Base-by-base conservation (phyloP, 2,329 filamentous ascomycete species). In the Aureobasidium zeae region DNA sequence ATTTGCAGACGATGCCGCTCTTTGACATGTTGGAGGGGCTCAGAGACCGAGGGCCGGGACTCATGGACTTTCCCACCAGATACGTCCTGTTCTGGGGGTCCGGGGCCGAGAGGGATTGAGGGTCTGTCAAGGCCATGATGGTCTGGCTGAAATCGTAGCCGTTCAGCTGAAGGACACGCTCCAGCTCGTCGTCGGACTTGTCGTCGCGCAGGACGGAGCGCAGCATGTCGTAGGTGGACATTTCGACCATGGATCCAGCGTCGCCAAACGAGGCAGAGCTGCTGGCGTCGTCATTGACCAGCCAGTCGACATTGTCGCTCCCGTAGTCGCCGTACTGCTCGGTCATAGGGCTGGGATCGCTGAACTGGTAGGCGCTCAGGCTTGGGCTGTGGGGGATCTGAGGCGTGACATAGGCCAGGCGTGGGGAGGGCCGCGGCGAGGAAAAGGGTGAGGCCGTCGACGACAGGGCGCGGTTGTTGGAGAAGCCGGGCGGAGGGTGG, bases 161-260 rank as follows among this genome's bases (percentile, higher is more conserved):
- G 60, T 95, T 89, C 46, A 79, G 73, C 52, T 89, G 86, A 34
- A 98, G 73, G 4, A 89, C 86, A n/a, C 79, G 74, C 60, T 95
- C 88, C 35, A 98, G 89, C 63, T 98, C 91, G 39, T 96, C 88
- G 55, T 96, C 89, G 2, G 86, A 83, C 57, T 84, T 82, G 44
- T 86, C 80, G 54, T 91, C 86, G 35, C 89, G 86, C 19, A 98
- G 72, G 29, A 98, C 93, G 5, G 89, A 95, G 49, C 91, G 84
- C 45, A 98, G 73, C 77, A 98, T 96, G 60, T 98, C 91, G 64
- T 95, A 94, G 1, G 91, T 89, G 47, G 86, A 93, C 89, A 98
- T 96, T 57, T 96, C 88, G 45, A 79, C 77, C 57, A 83, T 83
- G 59, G 76, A 73, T 11, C 73, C 68, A 47, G 71, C 69, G 12